Percentiles rank a stretch among this genome's conserved stretches.
These are phyloP conservation scores for Bryoerythrophyllum caledonicum DNA, from an alignment of 225 moss, liverwort and hornwort genomes.

Conservation along the genomic window DNA sequence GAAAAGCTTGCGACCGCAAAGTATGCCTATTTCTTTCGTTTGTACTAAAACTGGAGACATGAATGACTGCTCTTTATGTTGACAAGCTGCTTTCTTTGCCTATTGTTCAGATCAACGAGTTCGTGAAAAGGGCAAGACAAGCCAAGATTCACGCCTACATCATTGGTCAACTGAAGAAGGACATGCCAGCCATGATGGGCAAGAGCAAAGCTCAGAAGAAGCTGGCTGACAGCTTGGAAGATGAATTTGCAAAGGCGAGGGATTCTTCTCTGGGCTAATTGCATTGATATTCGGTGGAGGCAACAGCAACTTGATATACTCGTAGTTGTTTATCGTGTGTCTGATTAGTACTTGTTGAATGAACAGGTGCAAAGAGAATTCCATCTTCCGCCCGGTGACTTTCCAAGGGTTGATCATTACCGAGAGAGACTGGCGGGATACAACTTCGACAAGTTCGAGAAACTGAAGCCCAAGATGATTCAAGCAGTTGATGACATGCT, in stretches of 20 bases:
- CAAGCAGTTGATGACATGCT: conserved; percentile 99
- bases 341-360: conserved; percentile 5
- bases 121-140: conserved; percentile 94
- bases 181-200: conserved; percentile 97
- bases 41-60: background rate
- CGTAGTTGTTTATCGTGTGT: background rate
- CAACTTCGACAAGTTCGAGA: conserved; percentile 86
- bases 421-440: conserved; percentile 74
- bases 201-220: conserved; percentile 93
- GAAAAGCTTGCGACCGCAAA: conserved; percentile 93
- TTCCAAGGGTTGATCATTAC: conserved; percentile 86
- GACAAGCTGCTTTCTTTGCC: background rate
- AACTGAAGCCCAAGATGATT: conserved; percentile 82
- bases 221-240: conserved; percentile 84
- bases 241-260: conserved; percentile 80
- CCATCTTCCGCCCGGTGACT: conserved; percentile 88
- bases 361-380: conserved; percentile 86
- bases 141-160: conserved; percentile 91
- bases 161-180: conserved; percentile 92
- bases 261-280: background rate
- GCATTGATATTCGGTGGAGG: background rate
- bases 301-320: background rate
- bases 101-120: conserved; percentile 83
- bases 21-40: conserved; percentile 32
- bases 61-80: background rate